Conservation (phyloP, 305 asterid species). For the Stenogyne calaminthoides region DNA sequence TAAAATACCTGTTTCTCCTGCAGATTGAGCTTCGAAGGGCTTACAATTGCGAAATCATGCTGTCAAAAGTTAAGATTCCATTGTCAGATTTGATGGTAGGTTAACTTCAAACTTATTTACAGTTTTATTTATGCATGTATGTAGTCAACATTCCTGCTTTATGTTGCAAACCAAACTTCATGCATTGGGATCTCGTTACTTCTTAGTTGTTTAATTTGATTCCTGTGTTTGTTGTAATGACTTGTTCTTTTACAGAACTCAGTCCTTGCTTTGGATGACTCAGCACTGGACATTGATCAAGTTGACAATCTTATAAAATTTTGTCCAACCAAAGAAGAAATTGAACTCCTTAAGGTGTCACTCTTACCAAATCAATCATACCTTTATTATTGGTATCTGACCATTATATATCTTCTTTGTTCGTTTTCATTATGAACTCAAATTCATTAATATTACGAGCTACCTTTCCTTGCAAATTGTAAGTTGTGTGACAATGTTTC, state of each 20-base stretch:
- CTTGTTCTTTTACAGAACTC: slow-evolving; percentile 51
- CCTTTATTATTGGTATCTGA: neutral
- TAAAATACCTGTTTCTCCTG: slow-evolving; percentile 28
- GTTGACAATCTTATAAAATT: slow-evolving; percentile 86
- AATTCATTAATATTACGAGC: neutral
- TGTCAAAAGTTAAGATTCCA: slow-evolving; percentile 89
- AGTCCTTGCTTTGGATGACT: slow-evolving; percentile 78
- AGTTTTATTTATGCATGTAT: neutral
- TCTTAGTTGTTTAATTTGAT: slow-evolving; percentile 7
- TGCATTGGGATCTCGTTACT: neutral
- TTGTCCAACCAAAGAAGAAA: slow-evolving; percentile 92
- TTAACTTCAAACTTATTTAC: slow-evolving; percentile 16
- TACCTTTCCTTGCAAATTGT: slow-evolving; percentile 30
- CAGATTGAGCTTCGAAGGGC: slow-evolving; percentile 92
- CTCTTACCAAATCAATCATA: slow-evolving; percentile 11
- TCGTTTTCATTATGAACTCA: neutral
- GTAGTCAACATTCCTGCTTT: slow-evolving; percentile 16
- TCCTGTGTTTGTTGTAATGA: slow-evolving; percentile 21
- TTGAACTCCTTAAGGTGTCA: slow-evolving; percentile 72
- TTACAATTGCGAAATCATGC: slow-evolving; percentile 93
- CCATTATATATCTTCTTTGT: slow-evolving; percentile 3
- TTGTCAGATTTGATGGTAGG: slow-evolving; percentile 80
- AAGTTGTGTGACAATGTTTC: slow-evolving; percentile 23
- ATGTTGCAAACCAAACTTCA: neutral
- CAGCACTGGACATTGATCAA: slow-evolving; percentile 78